These are phyloP conservation scores for Sarcocystis neurona DNA, from an alignment of 169 alveolate genomes.

Conservation along the genomic window DNA sequence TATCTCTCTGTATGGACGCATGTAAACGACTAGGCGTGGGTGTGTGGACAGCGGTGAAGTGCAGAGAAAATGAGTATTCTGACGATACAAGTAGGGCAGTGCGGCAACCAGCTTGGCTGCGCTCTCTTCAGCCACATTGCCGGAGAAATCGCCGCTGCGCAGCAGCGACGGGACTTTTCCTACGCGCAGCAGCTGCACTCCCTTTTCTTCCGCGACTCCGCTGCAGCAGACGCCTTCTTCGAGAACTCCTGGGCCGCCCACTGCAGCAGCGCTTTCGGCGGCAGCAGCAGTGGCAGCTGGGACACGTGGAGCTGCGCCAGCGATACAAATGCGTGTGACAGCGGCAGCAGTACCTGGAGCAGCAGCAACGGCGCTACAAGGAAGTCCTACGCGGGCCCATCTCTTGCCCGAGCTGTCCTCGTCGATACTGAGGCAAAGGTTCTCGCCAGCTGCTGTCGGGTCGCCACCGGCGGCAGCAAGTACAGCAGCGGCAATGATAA, in stretches of 20 bases:
- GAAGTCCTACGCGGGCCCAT: too few species aligned
- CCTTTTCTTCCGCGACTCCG: not conserved
- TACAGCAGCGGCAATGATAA: not conserved
- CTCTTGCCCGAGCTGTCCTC: not conserved
- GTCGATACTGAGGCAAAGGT: conserved; percentile 3
- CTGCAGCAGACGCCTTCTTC: too few species aligned
- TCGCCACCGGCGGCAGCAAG: not conserved
- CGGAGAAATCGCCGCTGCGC: not conserved
- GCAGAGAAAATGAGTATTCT: not conserved
- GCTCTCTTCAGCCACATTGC: not conserved
- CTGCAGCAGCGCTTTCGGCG: too few species aligned
- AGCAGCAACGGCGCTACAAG: too few species aligned
- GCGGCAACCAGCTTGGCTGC: conserved; percentile 12
- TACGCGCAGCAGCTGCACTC: not conserved
- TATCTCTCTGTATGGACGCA: too few species aligned
- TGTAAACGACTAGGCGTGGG: too few species aligned
- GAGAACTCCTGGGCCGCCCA: too few species aligned
- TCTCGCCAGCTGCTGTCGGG: not conserved
- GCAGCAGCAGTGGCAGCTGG: too few species aligned
- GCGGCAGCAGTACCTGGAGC: too few species aligned
- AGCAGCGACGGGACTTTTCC: not conserved
- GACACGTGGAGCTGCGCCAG: too few species aligned
- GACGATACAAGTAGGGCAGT: not conserved
- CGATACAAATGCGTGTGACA: too few species aligned
- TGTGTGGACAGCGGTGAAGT: too few species aligned